Evolutionary conservation across 2,329 filamentous ascomycete genomes (phyloP), one percentile per base, ranked within the genome.

Genomic region (Aspergillus versicolor): DNA sequence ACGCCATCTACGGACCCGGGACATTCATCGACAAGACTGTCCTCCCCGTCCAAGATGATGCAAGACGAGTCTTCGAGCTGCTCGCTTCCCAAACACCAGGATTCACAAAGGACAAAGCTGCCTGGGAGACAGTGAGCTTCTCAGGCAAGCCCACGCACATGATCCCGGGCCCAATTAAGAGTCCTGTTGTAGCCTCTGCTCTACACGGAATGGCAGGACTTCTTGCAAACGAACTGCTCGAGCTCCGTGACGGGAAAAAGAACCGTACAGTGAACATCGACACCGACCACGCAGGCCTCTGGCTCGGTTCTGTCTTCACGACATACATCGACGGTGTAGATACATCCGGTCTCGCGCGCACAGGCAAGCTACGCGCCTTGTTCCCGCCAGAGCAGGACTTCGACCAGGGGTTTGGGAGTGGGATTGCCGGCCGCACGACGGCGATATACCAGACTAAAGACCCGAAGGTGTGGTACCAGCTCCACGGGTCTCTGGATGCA

Each of bases 401-500:
- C 34, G 34, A 37, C 5, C 34, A 37, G 5, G 34, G 34, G 9
- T 37, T 37, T 60, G 66, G 50, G 65, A 13, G 61, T 6, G 61
- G 57, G 0, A 64, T 80, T 47, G 71, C 72, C 32, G 75, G 74
- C 43, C 74, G 79, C 17, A 65, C 73, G 4, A 79, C 76, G 6
- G 77, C 73, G 1, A 73, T 81, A 48, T 83, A 82, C 60, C 77
- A 75, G 7, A 83, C 81, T 1, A 76, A 72, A 19, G 68, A 78
- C 41, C 66, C 72, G 0, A 70, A 72, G 1, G 73, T 76, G 0
- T 82, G 77, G 76, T 84, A 81, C 63, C 79, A 79, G 11, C 70
- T 84, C 1, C 79, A 83, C 52, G 81, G 81, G 4, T 81, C 77
- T 1, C 70, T 83, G 44, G 66, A 80, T 37, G 75, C 79, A 0